A percentile compares a stretch with the other conserved stretches of the same genome.
These are phyloP conservation scores for Botrytis cinerea DNA, from an alignment of 2,329 filamentous ascomycete genomes.

Conservation along the genomic window DNA sequence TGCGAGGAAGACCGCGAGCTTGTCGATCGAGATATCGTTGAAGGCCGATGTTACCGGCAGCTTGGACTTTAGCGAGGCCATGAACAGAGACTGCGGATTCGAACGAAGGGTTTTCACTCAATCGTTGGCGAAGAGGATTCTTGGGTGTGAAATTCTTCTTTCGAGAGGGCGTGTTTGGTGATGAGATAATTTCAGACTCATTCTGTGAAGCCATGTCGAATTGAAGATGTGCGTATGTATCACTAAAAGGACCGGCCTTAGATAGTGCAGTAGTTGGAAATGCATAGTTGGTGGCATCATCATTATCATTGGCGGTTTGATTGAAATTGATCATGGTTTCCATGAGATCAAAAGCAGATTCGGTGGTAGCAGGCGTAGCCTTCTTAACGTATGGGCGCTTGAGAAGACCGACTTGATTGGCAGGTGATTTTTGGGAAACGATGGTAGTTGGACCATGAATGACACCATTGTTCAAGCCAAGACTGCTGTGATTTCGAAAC, in stretches of 20 bases:
- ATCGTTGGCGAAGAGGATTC: slow-evolving; percentile 10
- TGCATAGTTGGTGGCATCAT: neutral
- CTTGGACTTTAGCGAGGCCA: slow-evolving; percentile 17
- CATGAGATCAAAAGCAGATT: neutral
- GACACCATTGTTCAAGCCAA: neutral
- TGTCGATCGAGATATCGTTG: slow-evolving; percentile 13
- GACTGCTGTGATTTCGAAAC: neutral
- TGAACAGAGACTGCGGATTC: slow-evolving; percentile 18
- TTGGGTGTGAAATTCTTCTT: neutral
- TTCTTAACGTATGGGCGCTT: slow-evolving; percentile 19
- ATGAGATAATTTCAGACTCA: neutral
- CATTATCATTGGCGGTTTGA: too few relatives aligned
- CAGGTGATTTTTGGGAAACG: neutral
- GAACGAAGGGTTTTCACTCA: slow-evolving; percentile 21
- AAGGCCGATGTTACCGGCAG: neutral
- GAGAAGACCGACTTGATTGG: neutral
- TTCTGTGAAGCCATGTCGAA: neutral
- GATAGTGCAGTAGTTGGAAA: neutral
- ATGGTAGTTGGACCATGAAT: neutral
- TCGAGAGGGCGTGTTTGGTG: neutral
- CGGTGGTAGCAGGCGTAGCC: neutral
- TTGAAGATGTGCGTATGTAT: neutral
- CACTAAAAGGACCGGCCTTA: neutral
- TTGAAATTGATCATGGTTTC: neutral
- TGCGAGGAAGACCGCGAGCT: slow-evolving; percentile 19